Evolutionary conservation across 352 stramenopile genomes (phyloP), one percentile per base, ranked within the genome.

Genomic region (Sclerospora graminicola): DNA sequence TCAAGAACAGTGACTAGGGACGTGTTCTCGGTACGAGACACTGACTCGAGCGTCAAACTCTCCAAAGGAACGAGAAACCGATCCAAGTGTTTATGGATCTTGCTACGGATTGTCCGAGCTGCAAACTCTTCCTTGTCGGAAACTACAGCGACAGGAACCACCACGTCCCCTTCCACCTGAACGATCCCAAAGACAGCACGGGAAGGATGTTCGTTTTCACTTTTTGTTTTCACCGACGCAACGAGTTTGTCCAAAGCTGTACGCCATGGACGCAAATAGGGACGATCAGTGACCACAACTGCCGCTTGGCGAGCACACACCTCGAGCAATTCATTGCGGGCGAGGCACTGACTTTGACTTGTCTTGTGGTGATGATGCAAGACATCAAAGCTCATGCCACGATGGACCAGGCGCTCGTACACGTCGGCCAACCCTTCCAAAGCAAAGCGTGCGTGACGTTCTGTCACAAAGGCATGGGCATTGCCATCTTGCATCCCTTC

Each of bases 131-230:
- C 77, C 65, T 99, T 98, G 36, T 74, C 49, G 10, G 69, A 90
- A 7, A 83, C 91, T 21, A 80, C 66, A 64, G 93, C 98, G 11
- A 86, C 82, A 13, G 96, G 96, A 28, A 99, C 94, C 18, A 99
- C 82, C 23, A 99, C 97, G 53, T 99, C 95, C 1, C 95, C 88
- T 65, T 99, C 96, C 14, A 99, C 86, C 47, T 98, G 84, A 49
- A 95, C 81, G 39, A 98, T 41, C 0, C 69, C 71, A 44, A 71
- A 90, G 7, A 27, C 14, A 44, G 39, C 30, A 28, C 16, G 5
- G 30, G 32, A 11, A 14, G 28, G 7, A n/a, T 29, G 28, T 13
- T 51, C 31, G 26, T 29, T 20, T 8, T 54, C 57, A 29, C 14
- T 13, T 69, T 68, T 15, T 78, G 50, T 8, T 60, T 70, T 9